Evolutionary conservation across 2,329 filamentous ascomycete genomes (phyloP), one percentile per base, ranked within the genome.

Genomic region (Neurospora sp.): DNA sequence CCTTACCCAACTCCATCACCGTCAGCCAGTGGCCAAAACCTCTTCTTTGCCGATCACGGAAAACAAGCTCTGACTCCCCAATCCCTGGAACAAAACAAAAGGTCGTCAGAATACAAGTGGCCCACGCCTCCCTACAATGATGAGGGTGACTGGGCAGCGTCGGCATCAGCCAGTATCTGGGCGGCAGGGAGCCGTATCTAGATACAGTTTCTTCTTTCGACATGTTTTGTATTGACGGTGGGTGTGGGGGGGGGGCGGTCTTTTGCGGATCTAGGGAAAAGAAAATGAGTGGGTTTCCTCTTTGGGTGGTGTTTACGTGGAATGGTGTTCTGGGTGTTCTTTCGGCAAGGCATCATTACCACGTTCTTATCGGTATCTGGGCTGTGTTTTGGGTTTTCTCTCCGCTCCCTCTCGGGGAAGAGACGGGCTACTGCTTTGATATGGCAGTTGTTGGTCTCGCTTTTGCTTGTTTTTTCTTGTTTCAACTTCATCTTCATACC

Each of bases 121-220:
- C 95, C 94, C 3, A 98, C 96, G 17, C 96, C 96, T 28, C 95
- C 96, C 3, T 97, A 97, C 75, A 62, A 62, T 36, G 94, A 97
- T 77, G 94, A 97, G 76, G 90, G 90, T 73, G 94, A 97, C 78
- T 98, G 94, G 95, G 93, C 91, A 19, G 89, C 91, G 9, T 90
- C 92, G 58, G 91, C 93, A 38, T 89, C 93, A 11, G 91, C 92
- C 6, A 93, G 91, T 80, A 93, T 94, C 74, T 91, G 92, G 83
- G 90, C 91, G 68, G 88, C 89, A 39, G 87, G 91, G 73, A 89
- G 85, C 78, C 84, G 86, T 74, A 86, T 90, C 76, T 90, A 81
- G 80, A 72, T 69, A 73, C 75, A 79, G 68, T 73, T 73, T 72
- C 67, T 70, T 72, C n/a, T 71, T 69, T 40, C 68, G 68, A 58